Evolutionary conservation across 140 eudicot genomes (phyloP).

Genomic region (Cichorium intybus): DNA sequence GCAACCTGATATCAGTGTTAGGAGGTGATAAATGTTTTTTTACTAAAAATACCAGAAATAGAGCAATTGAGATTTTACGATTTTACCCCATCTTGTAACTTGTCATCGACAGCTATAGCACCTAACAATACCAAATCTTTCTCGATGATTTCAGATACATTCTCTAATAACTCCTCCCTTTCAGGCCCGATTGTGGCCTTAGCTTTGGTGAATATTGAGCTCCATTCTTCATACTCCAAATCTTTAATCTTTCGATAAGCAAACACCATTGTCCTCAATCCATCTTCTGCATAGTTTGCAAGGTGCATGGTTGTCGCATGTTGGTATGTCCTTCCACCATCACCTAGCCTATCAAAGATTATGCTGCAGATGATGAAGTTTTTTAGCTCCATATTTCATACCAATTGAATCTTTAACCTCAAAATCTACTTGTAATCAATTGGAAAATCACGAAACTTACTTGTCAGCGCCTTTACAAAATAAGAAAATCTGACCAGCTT

Average conservation of each 20-base stretch:
- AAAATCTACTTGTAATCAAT: not conserved
- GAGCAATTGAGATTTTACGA: not conserved
- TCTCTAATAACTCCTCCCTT: slow-evolving; percentile 48
- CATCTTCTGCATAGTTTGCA: slow-evolving; percentile 55
- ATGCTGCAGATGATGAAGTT: slow-evolving; percentile 31
- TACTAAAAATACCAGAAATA: not conserved
- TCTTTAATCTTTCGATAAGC: slow-evolving; percentile 40
- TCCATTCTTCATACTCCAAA: slow-evolving; percentile 49
- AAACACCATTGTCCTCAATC: slow-evolving; percentile 54
- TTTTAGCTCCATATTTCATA: not conserved
- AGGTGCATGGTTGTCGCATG: slow-evolving; percentile 59
- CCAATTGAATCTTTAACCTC: not conserved
- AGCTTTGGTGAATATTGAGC: slow-evolving; percentile 40
- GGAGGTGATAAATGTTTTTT: not conserved
- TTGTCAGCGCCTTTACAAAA: slow-evolving; percentile 66
- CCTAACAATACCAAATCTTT: slow-evolving; percentile 51
- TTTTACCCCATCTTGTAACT: slow-evolving; percentile 54
- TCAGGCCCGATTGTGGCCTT: slow-evolving; percentile 46
- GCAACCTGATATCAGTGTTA: slow-evolving; percentile 43
- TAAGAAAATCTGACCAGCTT: slow-evolving; percentile 46
- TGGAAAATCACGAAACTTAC: slow-evolving; percentile 28
- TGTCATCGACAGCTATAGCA: slow-evolving; percentile 61
- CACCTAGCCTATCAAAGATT: slow-evolving; percentile 48
- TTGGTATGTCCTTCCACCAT: slow-evolving; percentile 55
- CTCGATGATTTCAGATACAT: slow-evolving; percentile 48